Evolutionary conservation across 441 rosid species (phyloP), one percentile per base, ranked within the genome.

Genomic region (Theobroma grandiflorum): DNA sequence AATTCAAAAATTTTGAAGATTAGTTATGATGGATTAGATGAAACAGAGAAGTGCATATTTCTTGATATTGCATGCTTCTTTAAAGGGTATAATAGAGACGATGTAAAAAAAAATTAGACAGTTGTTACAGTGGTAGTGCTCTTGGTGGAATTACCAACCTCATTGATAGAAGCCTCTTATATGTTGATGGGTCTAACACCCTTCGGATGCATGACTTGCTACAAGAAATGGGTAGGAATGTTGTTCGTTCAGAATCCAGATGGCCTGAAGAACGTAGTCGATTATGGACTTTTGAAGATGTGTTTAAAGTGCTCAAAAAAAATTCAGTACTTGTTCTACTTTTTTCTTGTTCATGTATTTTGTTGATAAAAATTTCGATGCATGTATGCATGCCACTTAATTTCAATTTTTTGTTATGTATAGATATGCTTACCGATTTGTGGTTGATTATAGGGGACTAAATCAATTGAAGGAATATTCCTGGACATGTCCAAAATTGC

Each of bases 1-100:
- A 80, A 15, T 92, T 77, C 89, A 80, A 1, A 76, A 20, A 83
- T 76, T 43, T 68, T 92, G 18, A 81, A 80, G n/a, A 74, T 92
- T 78, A 92, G 94, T 78, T 90, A 82, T 38, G 55, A 86, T 42
- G 88, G 83, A 0, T 82, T 89, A 15, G 85, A 85, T 45, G 75
- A 81, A 5, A 78, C 84, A 80, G 80, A 86, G 75, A 83, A 89
- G 87, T 69, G 79, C 8, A 38, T 86, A 42, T 92, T 90, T 77
- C 94, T 92, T 50, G 94, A 90, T 52, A 75, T 89, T 79, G 89
- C 93, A 9, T 90, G 93, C 84, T 84, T 90, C 61, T 90, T 92
- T 75, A 53, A 85, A 50, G 31, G 49, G 3, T 37, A 40, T 61
- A 52, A 63, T 2, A 63, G 57, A 58, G 78, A 63, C 16, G 43